Evolutionary conservation across 441 rosid genomes (phyloP), one percentile per base, ranked within the genome.

Genomic region (Biscutella auriculata): DNA sequence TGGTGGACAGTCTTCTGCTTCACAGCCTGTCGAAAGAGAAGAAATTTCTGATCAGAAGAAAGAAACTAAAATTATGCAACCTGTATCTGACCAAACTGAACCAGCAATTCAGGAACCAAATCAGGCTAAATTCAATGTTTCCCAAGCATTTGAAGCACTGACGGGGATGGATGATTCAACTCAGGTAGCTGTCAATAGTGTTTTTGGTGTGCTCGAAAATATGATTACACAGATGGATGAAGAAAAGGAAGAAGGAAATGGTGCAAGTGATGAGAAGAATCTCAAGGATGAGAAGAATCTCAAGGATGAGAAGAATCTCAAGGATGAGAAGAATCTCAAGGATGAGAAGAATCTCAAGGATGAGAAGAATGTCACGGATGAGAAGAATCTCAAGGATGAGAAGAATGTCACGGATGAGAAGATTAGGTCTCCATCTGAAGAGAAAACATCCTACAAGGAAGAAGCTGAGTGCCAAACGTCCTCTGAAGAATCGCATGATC

Each of bases 101-200:
- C 57, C 83, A 27, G 50, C 59, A 35, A 5, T 52, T 26, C 17
- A 83, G 36, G 83, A 68, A 73, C 60, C 83, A 53, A 70, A 11
- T 52, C 61, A 72, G 36, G 52, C 84, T 27, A 16, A 80, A 40
- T 85, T 90, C 63, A 73, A 62, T 71, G 95, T 87, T 65, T 71
- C 79, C 41, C 80, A 85, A 71, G 97, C 99, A 66, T 72, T 94
- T 17, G 92, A 87, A 77, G 92, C 99, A 56, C 73, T 87, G 61
- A 77, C 97, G 44, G 96, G 90, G 66, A 84, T 94, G 74, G 96
- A 94, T 80, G 97, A 94, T 77, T 82, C 97, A 62, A 89, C 97
- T 36, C 99, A 89, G 67, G 83, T 90, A 62, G 97, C 99, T 66
- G 97, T 94, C 56, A 94, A 94, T 57, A 94, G 87, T 70, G 97